Conservation (phyloP, 306 rosid species). For the Pyrus pyrifolia region DNA sequence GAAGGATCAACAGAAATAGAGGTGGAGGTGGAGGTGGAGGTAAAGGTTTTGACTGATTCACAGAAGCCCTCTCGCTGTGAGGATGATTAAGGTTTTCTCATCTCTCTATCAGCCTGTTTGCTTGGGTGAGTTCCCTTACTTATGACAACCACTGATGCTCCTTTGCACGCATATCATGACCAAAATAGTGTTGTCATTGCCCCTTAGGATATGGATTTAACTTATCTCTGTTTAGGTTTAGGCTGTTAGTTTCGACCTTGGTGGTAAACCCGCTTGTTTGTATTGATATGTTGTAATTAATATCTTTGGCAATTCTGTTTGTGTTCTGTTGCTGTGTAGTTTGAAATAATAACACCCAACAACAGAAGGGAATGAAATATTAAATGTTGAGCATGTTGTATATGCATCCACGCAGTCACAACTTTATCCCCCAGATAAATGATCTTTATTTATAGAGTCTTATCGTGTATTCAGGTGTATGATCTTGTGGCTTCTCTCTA, state of each 20-base stretch:
- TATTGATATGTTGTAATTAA: not conserved
- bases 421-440: not conserved
- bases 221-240: not conserved
- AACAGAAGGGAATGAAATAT: not conserved
- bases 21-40: conserved; percentile 37
- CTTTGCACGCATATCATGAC: not conserved
- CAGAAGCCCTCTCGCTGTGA: conserved; percentile 24
- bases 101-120: conserved; percentile 17
- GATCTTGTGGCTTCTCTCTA: not conserved
- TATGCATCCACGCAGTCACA: not conserved
- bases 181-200: not conserved
- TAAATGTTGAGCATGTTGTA: not conserved
- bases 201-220: not conserved
- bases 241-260: not conserved
- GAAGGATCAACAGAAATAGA: conserved; percentile 36
- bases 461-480: not conserved
- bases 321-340: not conserved
- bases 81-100: conserved; percentile 54
- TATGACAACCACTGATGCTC: not conserved
- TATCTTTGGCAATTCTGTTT: not conserved
- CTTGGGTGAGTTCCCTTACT: conserved; percentile 44
- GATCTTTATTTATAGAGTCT: not conserved
- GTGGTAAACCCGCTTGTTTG: not conserved
- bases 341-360: not conserved
- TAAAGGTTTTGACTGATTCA: conserved; percentile 36